phyloP scores from a whole-genome alignment of 306 rosid genomes.

The Urtica urens region DNA sequence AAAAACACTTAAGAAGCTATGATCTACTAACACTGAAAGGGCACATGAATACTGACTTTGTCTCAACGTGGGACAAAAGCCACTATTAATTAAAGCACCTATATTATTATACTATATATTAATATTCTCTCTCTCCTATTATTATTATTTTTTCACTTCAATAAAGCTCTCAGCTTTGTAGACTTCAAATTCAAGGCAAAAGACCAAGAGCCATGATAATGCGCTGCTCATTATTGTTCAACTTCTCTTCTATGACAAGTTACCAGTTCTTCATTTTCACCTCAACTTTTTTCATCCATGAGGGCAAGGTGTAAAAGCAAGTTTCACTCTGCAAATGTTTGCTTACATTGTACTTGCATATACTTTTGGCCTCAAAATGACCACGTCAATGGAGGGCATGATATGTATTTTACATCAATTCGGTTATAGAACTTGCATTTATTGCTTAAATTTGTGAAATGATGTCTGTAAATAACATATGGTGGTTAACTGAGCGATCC shows the following conservation, averaged over 20 bases:
- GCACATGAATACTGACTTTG: constrained; percentile 62
- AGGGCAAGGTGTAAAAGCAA: too few species aligned
- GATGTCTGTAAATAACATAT: too few species aligned
- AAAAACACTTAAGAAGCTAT: constrained; percentile 34
- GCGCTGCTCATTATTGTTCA: not conserved
- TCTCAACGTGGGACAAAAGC: constrained; percentile 37
- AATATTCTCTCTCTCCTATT: too few species aligned
- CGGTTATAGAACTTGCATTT: too few species aligned
- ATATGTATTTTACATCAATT: too few species aligned
- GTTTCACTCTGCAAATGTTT: too few species aligned
- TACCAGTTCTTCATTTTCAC: too few species aligned
- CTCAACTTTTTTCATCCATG: too few species aligned
- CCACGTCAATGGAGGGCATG: not conserved
- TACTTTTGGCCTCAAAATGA: not conserved
- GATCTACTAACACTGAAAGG: constrained; percentile 31
- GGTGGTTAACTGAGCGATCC: too few species aligned
- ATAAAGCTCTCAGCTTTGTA: not conserved
- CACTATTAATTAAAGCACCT: constrained; percentile 13
- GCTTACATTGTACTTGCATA: too few species aligned
- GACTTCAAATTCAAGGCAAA: not conserved
- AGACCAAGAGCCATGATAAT: not conserved
- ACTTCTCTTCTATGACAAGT: not conserved
- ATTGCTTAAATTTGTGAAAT: too few species aligned
- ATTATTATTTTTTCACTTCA: constrained; percentile 7
- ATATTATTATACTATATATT: not conserved